phyloP scores from a whole-genome alignment of 768 basidiomycete genomes.

The Pleurotus platypus region DNA sequence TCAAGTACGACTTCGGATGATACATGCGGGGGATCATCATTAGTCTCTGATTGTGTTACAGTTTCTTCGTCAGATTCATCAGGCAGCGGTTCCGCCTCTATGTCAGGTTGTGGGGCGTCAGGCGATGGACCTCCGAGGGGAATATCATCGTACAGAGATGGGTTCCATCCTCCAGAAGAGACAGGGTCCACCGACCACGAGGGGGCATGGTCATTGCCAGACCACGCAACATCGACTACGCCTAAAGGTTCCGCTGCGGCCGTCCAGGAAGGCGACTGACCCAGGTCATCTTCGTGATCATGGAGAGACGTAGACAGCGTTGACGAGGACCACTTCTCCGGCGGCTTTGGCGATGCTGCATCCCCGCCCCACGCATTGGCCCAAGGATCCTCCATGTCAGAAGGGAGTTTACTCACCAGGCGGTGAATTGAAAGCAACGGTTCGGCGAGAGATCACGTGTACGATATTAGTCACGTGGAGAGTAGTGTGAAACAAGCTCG shows the following conservation, averaged over 20 bases:
- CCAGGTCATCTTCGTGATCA: conserved; percentile 51
- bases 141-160: conserved; percentile 40
- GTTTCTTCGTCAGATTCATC: conserved; percentile 9
- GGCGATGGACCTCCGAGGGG: conserved; percentile 25
- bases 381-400: conserved; percentile 73
- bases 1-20: conserved; percentile 6
- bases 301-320: conserved; percentile 14
- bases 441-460: not conserved
- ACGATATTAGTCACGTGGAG: not conserved
- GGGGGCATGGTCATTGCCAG: conserved; percentile 36
- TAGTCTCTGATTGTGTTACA: not conserved
- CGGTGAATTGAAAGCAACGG: not conserved
- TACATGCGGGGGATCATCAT: not conserved
- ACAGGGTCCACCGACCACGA: conserved; percentile 35
- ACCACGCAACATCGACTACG: conserved; percentile 37
- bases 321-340: conserved; percentile 7
- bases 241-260: conserved; percentile 20
- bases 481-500: not conserved
- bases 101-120: conserved; percentile 1
- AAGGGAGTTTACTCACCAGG: not conserved
- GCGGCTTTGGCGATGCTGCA: conserved; percentile 24
- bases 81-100: not conserved
- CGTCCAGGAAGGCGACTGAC: conserved; percentile 52
- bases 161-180: conserved; percentile 25
- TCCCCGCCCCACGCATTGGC: conserved; percentile 63